Evolutionary conservation across 1,139 yeast genomes (phyloP), one percentile per base, ranked within the genome.

Genomic region (Kazachstania sp.): DNA sequence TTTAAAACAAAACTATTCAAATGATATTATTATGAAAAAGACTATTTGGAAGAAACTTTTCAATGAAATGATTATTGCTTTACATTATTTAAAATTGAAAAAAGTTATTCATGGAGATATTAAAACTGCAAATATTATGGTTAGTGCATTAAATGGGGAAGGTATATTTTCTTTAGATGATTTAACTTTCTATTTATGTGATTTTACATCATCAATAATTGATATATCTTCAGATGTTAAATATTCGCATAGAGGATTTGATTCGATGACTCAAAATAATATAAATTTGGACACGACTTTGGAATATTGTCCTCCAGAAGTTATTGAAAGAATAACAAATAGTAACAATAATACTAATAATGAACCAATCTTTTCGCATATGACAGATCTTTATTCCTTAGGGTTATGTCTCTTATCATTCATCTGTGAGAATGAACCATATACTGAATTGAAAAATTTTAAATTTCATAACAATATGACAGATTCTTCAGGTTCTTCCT

Each of bases 51-150:
- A 48, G 53, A 44, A 43, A 37, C 44, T 50, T 3, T 39, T 49
- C 12, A 36, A 19, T 12, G 47, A 51, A 34, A 42, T 52, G 39
- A 26, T 47, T 18, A 32, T 28, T 4, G 49, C 54, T 5, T 31
- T 54, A 38, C 31, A 45, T 16, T 48, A 43, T 43, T 43, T 55
- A 37, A 49, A 48, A 37, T 4, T 26, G 13, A 49, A 48, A 18
- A 38, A 42, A 15, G 53, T 54, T 29, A 48, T 54, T 16, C 58
- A 55, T 37, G 54, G 58, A 15, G 58, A 55, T 37, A 54, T 55
- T 8, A 55, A 55, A 40, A 52, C 57, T 1, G 54, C 56, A 11
- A 55, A 55, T 37, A 49, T 55, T 29, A 39, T 55, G 18, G 35
- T 54, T 9, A 32, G 42, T 6, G 5, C 30, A 13, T 16, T n/a